Conservation (phyloP, 805 yeast species). For the Candida boidinii region DNA sequence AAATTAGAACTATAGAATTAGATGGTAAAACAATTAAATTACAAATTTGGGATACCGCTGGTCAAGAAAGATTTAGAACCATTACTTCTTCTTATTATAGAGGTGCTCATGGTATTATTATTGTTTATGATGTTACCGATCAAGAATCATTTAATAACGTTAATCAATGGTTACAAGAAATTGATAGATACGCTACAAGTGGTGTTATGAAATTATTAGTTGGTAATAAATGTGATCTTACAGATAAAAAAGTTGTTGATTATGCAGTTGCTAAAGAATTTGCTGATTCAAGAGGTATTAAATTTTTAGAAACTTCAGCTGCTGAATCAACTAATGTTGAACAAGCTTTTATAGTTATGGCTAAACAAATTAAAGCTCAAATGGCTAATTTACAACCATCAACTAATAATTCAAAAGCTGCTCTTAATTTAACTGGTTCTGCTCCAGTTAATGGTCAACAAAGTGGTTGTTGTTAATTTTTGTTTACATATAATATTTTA, state of each 20-base stretch:
- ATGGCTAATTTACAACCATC: conserved; percentile 62
- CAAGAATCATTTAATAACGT: conserved; percentile 94
- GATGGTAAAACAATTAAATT: conserved; percentile 96
- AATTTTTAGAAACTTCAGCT: conserved; percentile 94
- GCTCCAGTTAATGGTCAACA: conserved; percentile 36
- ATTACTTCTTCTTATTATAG: conserved; percentile 96
- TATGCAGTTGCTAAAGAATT: conserved; percentile 95
- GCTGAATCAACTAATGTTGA: conserved; percentile 93
- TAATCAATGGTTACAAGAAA: conserved; percentile 97
- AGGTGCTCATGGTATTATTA: conserved; percentile 97
- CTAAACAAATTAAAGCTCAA: conserved; percentile 94
- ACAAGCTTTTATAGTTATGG: conserved; percentile 98
- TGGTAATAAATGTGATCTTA: conserved; percentile 92
- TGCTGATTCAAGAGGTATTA: conserved; percentile 91
- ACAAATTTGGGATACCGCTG: conserved; percentile 99
- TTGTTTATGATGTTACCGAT: conserved; percentile 96
- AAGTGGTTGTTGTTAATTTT: conserved; percentile 38
- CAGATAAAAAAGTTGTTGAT: conserved; percentile 92
- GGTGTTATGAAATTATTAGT: conserved; percentile 94
- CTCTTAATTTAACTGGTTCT: conserved; percentile 69
- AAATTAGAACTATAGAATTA: conserved; percentile 79
- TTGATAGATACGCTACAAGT: conserved; percentile 96
- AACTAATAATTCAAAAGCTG: conserved; percentile 40
- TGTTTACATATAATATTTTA: no score
- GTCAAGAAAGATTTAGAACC: conserved; percentile 97